These are phyloP conservation scores for Trametes versicolor DNA, from an alignment of 1,284 basidiomycete genomes.

Conservation along the genomic window DNA sequence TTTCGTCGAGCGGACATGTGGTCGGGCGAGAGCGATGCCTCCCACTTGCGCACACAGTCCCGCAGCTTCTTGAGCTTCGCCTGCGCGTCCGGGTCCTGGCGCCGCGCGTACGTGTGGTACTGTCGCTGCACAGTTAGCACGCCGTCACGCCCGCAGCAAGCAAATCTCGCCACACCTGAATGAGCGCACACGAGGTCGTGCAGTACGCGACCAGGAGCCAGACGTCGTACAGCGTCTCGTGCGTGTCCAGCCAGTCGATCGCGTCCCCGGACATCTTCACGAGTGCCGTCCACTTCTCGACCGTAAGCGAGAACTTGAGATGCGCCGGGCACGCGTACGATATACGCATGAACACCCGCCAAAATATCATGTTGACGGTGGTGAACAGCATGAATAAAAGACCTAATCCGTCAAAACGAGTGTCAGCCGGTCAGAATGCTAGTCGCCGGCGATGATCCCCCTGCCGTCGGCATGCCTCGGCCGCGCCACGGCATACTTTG, in stretches of 20 bases:
- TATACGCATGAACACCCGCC: constrained; percentile 95
- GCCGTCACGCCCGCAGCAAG: constrained; percentile 6
- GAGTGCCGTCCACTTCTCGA: constrained; percentile 82
- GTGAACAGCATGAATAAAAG: constrained; percentile 87
- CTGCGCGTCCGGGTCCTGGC: constrained; percentile 80
- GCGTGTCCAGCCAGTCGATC: constrained; percentile 89
- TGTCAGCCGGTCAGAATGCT: constrained; percentile 6
- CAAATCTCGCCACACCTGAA: constrained; percentile 69
- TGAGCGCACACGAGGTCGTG: constrained; percentile 89
- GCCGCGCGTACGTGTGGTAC: constrained; percentile 93
- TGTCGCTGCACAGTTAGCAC: constrained; percentile 45
- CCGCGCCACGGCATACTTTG: constrained; percentile 18
- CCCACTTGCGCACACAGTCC: constrained; percentile 88
- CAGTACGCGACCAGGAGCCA: constrained; percentile 90
- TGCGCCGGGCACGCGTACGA: constrained; percentile 88
- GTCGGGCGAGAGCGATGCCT: constrained; percentile 79
- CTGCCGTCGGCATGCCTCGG: constrained; percentile 15
- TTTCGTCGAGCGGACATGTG: constrained; percentile 93
- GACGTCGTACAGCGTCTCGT: constrained; percentile 87
- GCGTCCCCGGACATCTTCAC: constrained; percentile 79
- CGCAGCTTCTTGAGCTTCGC: constrained; percentile 80
- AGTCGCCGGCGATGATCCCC: background rate
- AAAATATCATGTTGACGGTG: constrained; percentile 91
- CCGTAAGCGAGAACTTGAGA: constrained; percentile 84
- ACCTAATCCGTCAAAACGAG: constrained; percentile 55